Base-by-base conservation (phyloP, 768 basidiomycete genomes). In the Exidia glandulosa region DNA sequence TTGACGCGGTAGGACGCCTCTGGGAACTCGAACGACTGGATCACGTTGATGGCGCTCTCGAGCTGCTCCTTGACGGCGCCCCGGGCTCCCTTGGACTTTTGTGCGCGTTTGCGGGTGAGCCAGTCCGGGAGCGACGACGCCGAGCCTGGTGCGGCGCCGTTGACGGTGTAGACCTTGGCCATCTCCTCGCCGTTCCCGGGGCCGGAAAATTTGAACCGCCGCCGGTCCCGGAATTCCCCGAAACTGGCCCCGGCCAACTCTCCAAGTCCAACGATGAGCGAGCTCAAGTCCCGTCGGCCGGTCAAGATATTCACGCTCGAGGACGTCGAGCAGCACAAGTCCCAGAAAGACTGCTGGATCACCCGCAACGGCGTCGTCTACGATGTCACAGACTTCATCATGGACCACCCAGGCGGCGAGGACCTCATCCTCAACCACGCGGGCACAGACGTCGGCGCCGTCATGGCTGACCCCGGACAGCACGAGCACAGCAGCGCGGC, bases 11-110 rank as follows among this genome's bases (percentile, higher is more conserved):
- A 94, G 70, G 90, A 92, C 16, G 94, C 93, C 70, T 97, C 94
- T 7, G 96, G 94, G 65, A 99, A 98, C 67, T 95, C 92, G 71
- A 98, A 96, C 60, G 94, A 88, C 68, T 99, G 93, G 56, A 94
- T 86, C 64, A 95, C 87, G 70, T 95, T 90, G 66, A 96, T 82
- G 31, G 87, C 84, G 2, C 90, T 88, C 68, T 94, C 85, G 37
- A 90, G 74, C 57, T 89, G 87, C 66, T 93, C 90, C 62, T 82
- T 77, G 2, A 76, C 65, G 0, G 80, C 81, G 25, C 50, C 50
- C 36, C 69, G 63, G 70, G 88, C 90, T 5, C 85, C 81, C 67
- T 84, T 86, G 23, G 79, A 80, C 63, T 82, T 80, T 31, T 78
- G 77, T 0, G 80, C 78, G 47, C 90, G 81, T 67, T 88, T 87